Conservation (phyloP, 208 protist genomes). For the Trichomonas gallinae region DNA sequence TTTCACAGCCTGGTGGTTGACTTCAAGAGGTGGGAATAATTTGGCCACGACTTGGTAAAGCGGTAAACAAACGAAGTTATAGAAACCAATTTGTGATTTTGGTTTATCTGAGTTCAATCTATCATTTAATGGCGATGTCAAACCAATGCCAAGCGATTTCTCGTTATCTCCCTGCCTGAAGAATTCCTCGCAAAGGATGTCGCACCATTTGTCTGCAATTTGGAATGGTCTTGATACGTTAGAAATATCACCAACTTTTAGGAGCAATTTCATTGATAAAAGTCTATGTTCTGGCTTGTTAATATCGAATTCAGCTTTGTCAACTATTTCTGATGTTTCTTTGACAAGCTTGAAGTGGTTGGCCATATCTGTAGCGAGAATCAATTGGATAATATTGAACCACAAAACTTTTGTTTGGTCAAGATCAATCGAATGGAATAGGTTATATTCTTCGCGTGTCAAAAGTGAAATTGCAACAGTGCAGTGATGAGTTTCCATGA, state of each 20-base stretch:
- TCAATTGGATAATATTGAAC: conserved; percentile 34
- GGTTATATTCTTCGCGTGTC: conserved; percentile 25
- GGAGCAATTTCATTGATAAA: background rate
- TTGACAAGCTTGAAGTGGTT: conserved; percentile 38
- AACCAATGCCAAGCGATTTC: background rate
- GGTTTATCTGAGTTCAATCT: background rate
- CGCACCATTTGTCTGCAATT: background rate
- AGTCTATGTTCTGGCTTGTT: background rate
- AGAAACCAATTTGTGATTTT: background rate
- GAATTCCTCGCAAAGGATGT: background rate
- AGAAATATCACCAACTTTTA: background rate
- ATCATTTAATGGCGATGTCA: background rate
- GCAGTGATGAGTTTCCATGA: conserved; percentile 52
- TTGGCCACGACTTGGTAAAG: background rate
- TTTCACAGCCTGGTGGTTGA: background rate
- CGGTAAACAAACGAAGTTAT: background rate
- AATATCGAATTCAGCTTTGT: background rate
- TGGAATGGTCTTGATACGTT: background rate
- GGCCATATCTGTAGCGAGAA: conserved; percentile 48
- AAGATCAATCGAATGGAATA: conserved; percentile 27
- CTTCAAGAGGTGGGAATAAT: background rate
- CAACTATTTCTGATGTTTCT: background rate
- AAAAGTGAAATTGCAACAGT: conserved; percentile 32
- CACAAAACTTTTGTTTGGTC: conserved; percentile 33
- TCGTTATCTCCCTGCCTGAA: background rate